Evolutionary conservation across 1,284 basidiomycete species (phyloP), one percentile per base, ranked within the genome.

Genomic region (Trichosporon faecale): DNA sequence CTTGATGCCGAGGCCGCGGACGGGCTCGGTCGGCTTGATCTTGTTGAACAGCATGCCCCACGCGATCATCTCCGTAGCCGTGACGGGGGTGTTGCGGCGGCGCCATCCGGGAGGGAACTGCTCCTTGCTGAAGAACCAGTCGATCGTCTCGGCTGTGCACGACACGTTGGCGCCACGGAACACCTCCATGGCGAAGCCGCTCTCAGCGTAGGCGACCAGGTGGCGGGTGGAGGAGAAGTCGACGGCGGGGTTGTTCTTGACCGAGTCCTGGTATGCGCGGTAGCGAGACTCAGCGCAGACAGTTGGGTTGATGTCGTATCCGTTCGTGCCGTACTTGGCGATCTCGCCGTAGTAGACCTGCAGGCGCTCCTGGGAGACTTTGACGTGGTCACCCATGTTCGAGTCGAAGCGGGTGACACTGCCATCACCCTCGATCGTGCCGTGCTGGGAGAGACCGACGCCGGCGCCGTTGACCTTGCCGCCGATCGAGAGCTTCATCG

Each of bases 391-490:
- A 9, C 68, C 68, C 33, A 69, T 14, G 1, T 57, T n/a, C 12
- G 9, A 11, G 65, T 69, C 68, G 31, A 31, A 9, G 31, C 68
- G 68, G 12, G 68, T 69, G 37, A 69, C 37, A 3, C 65, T 66
- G 5, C 65, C 64, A 44, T 69, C 68, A 18, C 68, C 68, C 68
- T 69, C 68, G 29, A 69, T 65, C n/a, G 60, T 31, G 31, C 68
- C 68, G 60, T 69, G 68, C 65, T 66, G 29, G 14, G 14, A 18
- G 60, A 69, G 31, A 29, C 68, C 68, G 25, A 37, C 7, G 27
- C 64, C 63, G 31, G 46, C 57, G 18, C 68, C 68, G 37, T 35
- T 5, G 16, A 68, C 64, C 37, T 66, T 44, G 23, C 44, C 46
- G 18, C 68, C 68, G 25, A 69, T 69, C 2, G 68, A 69, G 6